Evolutionary conservation across 371 early-diverging fungal genomes (phyloP).

Genomic region (Circinella umbellata): DNA sequence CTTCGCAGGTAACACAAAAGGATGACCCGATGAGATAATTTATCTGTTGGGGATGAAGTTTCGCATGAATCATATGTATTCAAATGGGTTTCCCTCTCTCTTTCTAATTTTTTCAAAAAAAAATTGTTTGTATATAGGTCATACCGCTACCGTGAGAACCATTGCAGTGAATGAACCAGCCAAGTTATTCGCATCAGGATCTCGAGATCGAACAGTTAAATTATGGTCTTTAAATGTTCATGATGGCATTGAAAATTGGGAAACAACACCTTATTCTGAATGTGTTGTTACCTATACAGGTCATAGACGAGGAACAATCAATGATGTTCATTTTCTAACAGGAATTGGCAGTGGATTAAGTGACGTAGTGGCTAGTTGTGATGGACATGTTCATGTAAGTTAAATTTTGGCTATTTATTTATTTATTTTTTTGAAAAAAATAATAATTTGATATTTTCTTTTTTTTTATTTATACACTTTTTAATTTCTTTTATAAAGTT

Average conservation of each 20-base stretch:
- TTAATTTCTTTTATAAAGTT: constrained; percentile 34
- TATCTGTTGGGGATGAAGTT: no score
- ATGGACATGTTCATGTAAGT: constrained; percentile 69
- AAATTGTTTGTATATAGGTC: constrained; percentile 32
- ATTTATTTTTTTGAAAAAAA: not conserved
- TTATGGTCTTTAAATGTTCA: constrained; percentile 74
- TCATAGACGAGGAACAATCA: constrained; percentile 56
- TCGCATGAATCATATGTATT: constrained; percentile 1
- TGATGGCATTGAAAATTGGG: constrained; percentile 64
- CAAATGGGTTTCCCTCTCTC: no score
- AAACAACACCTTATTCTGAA: constrained; percentile 59
- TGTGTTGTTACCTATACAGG: constrained; percentile 65
- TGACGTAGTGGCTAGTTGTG: constrained; percentile 68
- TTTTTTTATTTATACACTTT: not conserved
- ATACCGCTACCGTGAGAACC: constrained; percentile 55
- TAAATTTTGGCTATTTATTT: not conserved
- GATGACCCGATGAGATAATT: not conserved
- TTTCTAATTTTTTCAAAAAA: no score
- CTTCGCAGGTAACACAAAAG: constrained; percentile 52
- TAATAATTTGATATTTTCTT: no score
- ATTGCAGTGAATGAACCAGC: constrained; percentile 64
- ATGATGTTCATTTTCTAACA: constrained; percentile 62
- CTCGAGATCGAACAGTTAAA: constrained; percentile 69
- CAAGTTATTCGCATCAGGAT: constrained; percentile 66
- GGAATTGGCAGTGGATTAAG: constrained; percentile 52